Evolutionary conservation across 2,329 filamentous ascomycete genomes (phyloP).

Genomic region (Colletotrichum endophyticum): DNA sequence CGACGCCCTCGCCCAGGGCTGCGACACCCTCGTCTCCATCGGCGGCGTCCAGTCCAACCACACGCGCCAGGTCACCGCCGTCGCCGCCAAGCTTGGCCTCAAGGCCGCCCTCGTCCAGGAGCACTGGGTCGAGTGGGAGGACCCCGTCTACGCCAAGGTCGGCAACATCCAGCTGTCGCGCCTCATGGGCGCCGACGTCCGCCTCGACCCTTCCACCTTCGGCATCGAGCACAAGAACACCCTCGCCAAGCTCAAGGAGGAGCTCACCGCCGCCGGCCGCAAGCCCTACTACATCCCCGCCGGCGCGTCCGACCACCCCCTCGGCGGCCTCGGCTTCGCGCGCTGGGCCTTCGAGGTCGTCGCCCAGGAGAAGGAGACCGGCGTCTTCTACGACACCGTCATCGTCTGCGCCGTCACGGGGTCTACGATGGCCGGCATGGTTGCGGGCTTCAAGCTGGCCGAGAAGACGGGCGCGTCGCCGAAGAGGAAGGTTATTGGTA

Average conservation of each 20-base stretch:
- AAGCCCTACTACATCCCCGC: slow-evolving; percentile 77
- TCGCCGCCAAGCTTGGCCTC: slow-evolving; percentile 62
- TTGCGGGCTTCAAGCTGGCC: slow-evolving; percentile 73
- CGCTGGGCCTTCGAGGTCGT: slow-evolving; percentile 74
- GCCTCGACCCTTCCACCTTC: slow-evolving; percentile 64
- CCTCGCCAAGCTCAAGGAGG: slow-evolving; percentile 56
- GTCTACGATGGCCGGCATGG: slow-evolving; percentile 73
- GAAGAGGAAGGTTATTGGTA: slow-evolving; percentile 38
- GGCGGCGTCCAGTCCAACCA: slow-evolving; percentile 75
- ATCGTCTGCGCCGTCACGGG: slow-evolving; percentile 76
- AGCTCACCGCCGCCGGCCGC: slow-evolving; percentile 56
- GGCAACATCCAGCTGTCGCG: slow-evolving; percentile 76
- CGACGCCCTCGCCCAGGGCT: slow-evolving; percentile 61
- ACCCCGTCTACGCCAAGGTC: slow-evolving; percentile 64
- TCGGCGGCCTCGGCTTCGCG: slow-evolving; percentile 74
- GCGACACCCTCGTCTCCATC: slow-evolving; percentile 69
- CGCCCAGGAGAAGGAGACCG: slow-evolving; percentile 64
- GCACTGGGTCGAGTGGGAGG: slow-evolving; percentile 69
- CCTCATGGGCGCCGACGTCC: slow-evolving; percentile 69
- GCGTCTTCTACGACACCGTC: slow-evolving; percentile 70
- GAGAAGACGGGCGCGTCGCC: slow-evolving; percentile 47
- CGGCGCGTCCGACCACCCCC: slow-evolving; percentile 72
- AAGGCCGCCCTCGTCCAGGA: slow-evolving; percentile 66
- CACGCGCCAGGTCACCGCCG: slow-evolving; percentile 69
- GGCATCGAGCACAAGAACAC: slow-evolving; percentile 73